Conservation (phyloP, 495 filamentous ascomycete species). For the Ascobolus immersus region DNA sequence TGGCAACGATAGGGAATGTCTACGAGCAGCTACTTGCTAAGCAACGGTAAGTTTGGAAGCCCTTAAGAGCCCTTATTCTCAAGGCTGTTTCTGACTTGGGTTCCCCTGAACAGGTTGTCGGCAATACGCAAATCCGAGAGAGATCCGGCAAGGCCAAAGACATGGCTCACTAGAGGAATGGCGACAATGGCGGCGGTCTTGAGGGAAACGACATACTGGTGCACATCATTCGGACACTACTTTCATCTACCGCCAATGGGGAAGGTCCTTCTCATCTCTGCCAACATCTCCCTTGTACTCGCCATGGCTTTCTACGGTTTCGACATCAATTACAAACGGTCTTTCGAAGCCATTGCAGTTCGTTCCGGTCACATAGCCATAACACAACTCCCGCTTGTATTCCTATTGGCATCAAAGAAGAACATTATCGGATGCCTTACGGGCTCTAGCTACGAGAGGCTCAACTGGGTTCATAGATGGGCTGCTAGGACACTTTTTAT, state of each 20-base stretch:
- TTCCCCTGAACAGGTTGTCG: conserved; percentile 13
- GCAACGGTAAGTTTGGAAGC: conserved; percentile 22
- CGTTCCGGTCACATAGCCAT: conserved; percentile 52
- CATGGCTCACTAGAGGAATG: conserved; percentile 25
- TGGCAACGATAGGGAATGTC: conserved; percentile 26
- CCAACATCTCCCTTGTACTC: conserved; percentile 33
- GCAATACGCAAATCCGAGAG: conserved; percentile 17
- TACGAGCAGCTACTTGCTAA: conserved; percentile 21
- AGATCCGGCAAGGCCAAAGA: conserved; percentile 40
- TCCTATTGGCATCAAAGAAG: conserved; percentile 53
- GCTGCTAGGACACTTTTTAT: conserved; percentile 47
- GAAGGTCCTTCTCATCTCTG: conserved; percentile 25
- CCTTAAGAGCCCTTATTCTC: conserved; percentile 2
- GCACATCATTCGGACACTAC: conserved; percentile 28
- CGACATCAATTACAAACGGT: conserved; percentile 16
- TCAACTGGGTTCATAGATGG: conserved; percentile 77
- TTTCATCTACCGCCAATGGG: conserved; percentile 30
- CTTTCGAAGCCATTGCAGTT: conserved; percentile 48
- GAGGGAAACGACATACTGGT: conserved; percentile 41
- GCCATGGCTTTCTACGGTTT: conserved; percentile 21
- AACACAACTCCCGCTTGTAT: conserved; percentile 59
- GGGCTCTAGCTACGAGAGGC: conserved; percentile 43
- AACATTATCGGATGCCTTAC: conserved; percentile 44
- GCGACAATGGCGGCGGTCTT: conserved; percentile 42
- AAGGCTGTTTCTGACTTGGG: neutral